A percentile compares a stretch with the other conserved stretches of the same genome.
phyloP scores from a whole-genome alignment of 805 yeast genomes.

The Brettanomyces nanus region DNA sequence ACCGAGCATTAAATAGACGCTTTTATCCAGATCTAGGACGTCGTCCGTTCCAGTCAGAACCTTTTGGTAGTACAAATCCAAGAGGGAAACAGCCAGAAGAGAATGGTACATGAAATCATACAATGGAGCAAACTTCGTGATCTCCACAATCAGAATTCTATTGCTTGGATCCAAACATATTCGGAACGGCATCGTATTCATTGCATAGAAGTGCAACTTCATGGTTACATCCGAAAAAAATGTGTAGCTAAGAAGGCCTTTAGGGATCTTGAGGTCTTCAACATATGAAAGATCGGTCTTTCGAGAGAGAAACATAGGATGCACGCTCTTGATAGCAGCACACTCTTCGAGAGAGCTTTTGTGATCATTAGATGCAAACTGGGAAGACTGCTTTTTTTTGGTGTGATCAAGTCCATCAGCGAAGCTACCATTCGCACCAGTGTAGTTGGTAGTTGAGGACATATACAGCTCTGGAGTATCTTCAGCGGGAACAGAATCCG shows the following conservation, averaged over 20 bases:
- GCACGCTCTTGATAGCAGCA: neutral
- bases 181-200: slow-evolving; percentile 7
- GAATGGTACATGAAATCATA: slow-evolving; percentile 8
- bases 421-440: too few species aligned
- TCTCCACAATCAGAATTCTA: slow-evolving; percentile 2
- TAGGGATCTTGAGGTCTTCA: slow-evolving; percentile 3
- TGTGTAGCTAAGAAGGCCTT: slow-evolving; percentile 5
- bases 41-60: slow-evolving; percentile 1
- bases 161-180: slow-evolving; percentile 3
- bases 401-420: too few species aligned
- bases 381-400: too few species aligned
- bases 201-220: slow-evolving; percentile 5
- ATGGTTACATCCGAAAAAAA: slow-evolving; percentile 5
- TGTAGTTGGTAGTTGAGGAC: too few species aligned
- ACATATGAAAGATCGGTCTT: slow-evolving; percentile 4
- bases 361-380: too few species aligned
- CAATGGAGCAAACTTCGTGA: slow-evolving; percentile 2
- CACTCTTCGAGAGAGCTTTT: too few species aligned
- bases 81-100: slow-evolving; percentile 7
- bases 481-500: too few species aligned
- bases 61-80: slow-evolving; percentile 11
- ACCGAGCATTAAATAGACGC: slow-evolving; percentile 10
- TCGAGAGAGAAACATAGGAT: slow-evolving; percentile 7
- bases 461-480: too few species aligned
- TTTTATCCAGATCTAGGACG: slow-evolving; percentile 7